phyloP scores from a whole-genome alignment of 495 filamentous ascomycete species.

The Penicillium samsonianum region DNA sequence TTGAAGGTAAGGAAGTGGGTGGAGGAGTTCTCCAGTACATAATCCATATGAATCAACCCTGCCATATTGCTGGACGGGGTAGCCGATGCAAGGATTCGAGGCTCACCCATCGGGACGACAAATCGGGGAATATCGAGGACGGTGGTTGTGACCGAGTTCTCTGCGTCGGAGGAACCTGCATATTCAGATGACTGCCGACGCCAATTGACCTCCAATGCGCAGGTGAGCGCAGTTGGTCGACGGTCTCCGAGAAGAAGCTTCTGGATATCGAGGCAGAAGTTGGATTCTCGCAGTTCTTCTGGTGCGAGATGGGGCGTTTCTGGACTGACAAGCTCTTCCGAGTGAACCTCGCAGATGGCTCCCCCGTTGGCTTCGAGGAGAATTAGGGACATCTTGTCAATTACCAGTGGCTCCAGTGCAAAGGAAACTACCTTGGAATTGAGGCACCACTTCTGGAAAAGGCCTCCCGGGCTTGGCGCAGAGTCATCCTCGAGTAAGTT shows the following conservation, averaged over 20 bases:
- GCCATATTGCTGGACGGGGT: slow-evolving; percentile 45
- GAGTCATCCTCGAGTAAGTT: slow-evolving; percentile 34
- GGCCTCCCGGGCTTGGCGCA: slow-evolving; percentile 52
- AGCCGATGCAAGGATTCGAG: slow-evolving; percentile 76
- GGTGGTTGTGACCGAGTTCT: slow-evolving; percentile 32
- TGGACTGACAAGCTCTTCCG: slow-evolving; percentile 38
- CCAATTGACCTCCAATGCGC: slow-evolving; percentile 80
- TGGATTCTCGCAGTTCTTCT: slow-evolving; percentile 63
- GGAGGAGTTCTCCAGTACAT: slow-evolving; percentile 91
- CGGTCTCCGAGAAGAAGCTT: slow-evolving; percentile 81
- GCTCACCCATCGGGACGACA: slow-evolving; percentile 76
- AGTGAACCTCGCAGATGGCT: slow-evolving; percentile 47
- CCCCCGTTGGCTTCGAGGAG: slow-evolving; percentile 58
- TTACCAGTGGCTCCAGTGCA: slow-evolving; percentile 65
- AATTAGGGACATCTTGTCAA: slow-evolving; percentile 62
- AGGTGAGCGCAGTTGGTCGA: slow-evolving; percentile 65
- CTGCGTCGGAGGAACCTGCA: slow-evolving; percentile 8
- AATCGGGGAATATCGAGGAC: slow-evolving; percentile 79
- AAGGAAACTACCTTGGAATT: slow-evolving; percentile 73
- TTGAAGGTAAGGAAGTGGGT: slow-evolving; percentile 92
- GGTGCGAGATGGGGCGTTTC: slow-evolving; percentile 51
- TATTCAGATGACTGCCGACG: slow-evolving; percentile 45
- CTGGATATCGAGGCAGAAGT: slow-evolving; percentile 71
- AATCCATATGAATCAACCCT: slow-evolving; percentile 54
- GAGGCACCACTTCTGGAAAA: slow-evolving; percentile 78